Evolutionary conservation across 352 stramenopile species (phyloP).

Genomic region (Globisporangium mamillatum): DNA sequence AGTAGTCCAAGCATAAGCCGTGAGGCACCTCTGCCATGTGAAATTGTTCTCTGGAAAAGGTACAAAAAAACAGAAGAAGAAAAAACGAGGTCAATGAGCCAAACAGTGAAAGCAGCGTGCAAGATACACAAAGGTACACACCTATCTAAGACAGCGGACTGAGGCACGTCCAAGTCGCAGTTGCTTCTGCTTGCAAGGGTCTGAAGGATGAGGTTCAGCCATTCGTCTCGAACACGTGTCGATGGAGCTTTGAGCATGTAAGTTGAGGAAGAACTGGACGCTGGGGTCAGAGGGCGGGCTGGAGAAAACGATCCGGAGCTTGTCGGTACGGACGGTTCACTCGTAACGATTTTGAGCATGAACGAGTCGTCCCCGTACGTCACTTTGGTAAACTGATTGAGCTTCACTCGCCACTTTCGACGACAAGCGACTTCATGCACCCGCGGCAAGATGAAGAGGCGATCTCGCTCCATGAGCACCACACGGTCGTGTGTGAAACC

Average conservation of each 20-base stretch:
- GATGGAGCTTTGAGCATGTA: slow-evolving; percentile 67
- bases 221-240: slow-evolving; percentile 64
- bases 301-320: slow-evolving; percentile 24
- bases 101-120: too few relatives aligned
- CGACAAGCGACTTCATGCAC: slow-evolving; percentile 66
- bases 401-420: slow-evolving; percentile 63
- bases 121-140: not conserved
- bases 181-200: slow-evolving; percentile 20
- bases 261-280: slow-evolving; percentile 21
- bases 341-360: slow-evolving; percentile 66
- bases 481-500: slow-evolving; percentile 73
- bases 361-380: slow-evolving; percentile 81
- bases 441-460: slow-evolving; percentile 60
- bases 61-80: too few relatives aligned
- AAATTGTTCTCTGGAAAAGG: slow-evolving; percentile 15
- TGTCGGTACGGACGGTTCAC: slow-evolving; percentile 24
- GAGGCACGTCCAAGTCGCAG: not conserved
- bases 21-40: slow-evolving; percentile 50
- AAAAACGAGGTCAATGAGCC: too few relatives aligned
- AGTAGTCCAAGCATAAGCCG: slow-evolving; percentile 74
- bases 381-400: slow-evolving; percentile 49
- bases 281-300: slow-evolving; percentile 21
- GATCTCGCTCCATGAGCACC: slow-evolving; percentile 68
- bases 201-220: slow-evolving; percentile 62
- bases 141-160: not conserved